These are phyloP conservation scores for Arctostaphylos glauca DNA, from an alignment of 148 eudicot genomes.

Conservation along the genomic window DNA sequence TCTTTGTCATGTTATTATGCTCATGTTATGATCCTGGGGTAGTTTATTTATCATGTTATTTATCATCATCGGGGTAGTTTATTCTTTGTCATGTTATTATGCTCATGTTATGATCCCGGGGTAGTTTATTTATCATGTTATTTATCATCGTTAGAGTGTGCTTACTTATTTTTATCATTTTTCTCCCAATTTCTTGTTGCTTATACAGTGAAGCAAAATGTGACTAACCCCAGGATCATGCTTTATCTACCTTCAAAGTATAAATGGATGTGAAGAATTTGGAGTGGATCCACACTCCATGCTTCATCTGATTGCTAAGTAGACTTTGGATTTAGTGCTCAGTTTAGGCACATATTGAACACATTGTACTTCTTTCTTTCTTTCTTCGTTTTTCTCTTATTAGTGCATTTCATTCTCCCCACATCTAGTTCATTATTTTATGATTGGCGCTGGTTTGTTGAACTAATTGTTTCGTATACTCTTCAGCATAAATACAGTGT, in stretches of 20 bases:
- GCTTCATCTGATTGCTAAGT: not conserved
- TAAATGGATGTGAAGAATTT: not conserved
- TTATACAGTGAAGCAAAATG: not conserved
- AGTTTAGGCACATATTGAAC: not conserved
- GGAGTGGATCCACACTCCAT: not conserved
- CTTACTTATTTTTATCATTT: not conserved
- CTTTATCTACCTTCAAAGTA: not conserved
- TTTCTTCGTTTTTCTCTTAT: not conserved
- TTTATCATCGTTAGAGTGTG: not conserved
- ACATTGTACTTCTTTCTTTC: not conserved
- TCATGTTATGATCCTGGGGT: no score
- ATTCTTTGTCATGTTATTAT: not conserved
- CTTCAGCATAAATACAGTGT: constrained; percentile 89
- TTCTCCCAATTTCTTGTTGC: not conserved
- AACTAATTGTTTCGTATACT: not conserved
- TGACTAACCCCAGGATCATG: not conserved
- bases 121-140: not conserved
- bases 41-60: not conserved
- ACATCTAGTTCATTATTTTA: not conserved
- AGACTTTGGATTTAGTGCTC: not conserved
- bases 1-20: not conserved
- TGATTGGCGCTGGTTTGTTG: not conserved
- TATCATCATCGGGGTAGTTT: not conserved
- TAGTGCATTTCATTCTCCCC: not conserved
- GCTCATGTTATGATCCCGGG: not conserved